Conservation (phyloP, 2,329 filamentous ascomycete genomes). For the Westerdykella aurantiaca region DNA sequence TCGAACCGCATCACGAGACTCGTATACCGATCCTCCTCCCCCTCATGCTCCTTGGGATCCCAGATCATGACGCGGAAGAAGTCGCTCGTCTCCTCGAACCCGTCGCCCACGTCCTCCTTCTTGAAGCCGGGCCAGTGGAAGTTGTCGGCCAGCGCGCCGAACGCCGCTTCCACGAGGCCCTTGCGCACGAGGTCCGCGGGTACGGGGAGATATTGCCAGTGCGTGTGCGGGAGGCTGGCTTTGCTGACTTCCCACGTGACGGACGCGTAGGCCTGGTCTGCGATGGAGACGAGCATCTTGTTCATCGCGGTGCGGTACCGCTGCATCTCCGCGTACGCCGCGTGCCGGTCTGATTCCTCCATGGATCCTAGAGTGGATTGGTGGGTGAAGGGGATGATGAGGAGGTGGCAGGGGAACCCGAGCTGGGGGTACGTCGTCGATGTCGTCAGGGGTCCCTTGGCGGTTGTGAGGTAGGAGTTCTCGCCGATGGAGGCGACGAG, state of each 20-base stretch:
- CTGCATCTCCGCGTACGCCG: conserved; percentile 73
- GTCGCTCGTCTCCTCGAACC: conserved; percentile 45
- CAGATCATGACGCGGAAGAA: conserved; percentile 83
- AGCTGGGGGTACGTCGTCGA: conserved; percentile 65
- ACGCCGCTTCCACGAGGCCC: conserved; percentile 78
- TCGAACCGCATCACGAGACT: conserved; percentile 70
- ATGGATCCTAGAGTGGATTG: conserved; percentile 68
- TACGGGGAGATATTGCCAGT: conserved; percentile 89
- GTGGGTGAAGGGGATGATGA: conserved; percentile 86
- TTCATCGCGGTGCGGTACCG: conserved; percentile 73
- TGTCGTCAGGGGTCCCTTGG: conserved; percentile 81
- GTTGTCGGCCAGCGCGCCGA: conserved; percentile 83
- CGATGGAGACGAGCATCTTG: conserved; percentile 59
- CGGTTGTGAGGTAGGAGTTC: conserved; percentile 81
- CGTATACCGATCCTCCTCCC: conserved; percentile 51
- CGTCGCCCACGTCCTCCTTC: conserved; percentile 38
- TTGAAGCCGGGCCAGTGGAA: conserved; percentile 52
- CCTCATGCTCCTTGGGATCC: conserved; percentile 46
- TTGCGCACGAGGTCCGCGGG: conserved; percentile 60
- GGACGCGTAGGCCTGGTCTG: conserved; percentile 59
- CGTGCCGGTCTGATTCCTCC: conserved; percentile 50
- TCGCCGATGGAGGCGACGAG: conserved; percentile 86
- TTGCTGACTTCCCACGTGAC: conserved; percentile 93
- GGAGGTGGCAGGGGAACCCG: conserved; percentile 74
- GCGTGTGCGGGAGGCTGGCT: conserved; percentile 72